Percentiles rank a stretch among this genome's conserved stretches.
Evolutionary conservation across 2,329 filamentous ascomycete genomes (phyloP).

Genomic region (Hymenoscyphus scutula): DNA sequence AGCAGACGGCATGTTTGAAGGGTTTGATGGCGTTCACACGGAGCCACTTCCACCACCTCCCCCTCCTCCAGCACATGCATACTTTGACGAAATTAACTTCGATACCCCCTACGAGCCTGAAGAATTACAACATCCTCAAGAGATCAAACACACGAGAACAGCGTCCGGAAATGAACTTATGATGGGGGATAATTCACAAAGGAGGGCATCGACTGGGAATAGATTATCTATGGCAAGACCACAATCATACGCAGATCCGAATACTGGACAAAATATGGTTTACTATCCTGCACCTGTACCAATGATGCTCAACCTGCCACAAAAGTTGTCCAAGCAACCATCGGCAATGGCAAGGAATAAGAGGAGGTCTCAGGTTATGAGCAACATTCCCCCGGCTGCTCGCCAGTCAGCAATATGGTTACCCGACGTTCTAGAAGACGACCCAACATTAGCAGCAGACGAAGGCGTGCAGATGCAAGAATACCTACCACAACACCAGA

Average conservation of each 20-base stretch:
- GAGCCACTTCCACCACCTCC: conserved; percentile 13
- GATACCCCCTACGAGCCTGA: background rate
- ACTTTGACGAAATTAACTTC: background rate
- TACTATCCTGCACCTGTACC: conserved; percentile 96
- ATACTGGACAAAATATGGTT: conserved; percentile 76
- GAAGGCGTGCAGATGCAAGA: conserved; percentile 30
- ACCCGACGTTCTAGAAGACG: conserved; percentile 34
- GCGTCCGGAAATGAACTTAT: conserved; percentile 13
- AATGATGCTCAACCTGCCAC: conserved; percentile 87
- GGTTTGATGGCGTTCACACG: conserved; percentile 81
- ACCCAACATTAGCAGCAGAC: conserved; percentile 22
- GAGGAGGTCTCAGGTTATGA: conserved; percentile 71
- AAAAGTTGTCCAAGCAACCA: conserved; percentile 75
- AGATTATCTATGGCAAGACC: conserved; percentile 38
- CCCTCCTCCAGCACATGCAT: conserved; percentile 1
- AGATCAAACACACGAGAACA: background rate
- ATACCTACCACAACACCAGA: conserved; percentile 37
- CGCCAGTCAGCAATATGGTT: conserved; percentile 40
- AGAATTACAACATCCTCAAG: background rate
- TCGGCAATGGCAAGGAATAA: conserved; percentile 63
- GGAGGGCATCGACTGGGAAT: conserved; percentile 21
- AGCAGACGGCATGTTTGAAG: conserved; percentile 65
- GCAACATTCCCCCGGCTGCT: conserved; percentile 53
- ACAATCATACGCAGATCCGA: conserved; percentile 60
- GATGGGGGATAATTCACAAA: conserved; percentile 15